phyloP scores from a whole-genome alignment of 345 rosid genomes.

The Citrus cavaleriei region DNA sequence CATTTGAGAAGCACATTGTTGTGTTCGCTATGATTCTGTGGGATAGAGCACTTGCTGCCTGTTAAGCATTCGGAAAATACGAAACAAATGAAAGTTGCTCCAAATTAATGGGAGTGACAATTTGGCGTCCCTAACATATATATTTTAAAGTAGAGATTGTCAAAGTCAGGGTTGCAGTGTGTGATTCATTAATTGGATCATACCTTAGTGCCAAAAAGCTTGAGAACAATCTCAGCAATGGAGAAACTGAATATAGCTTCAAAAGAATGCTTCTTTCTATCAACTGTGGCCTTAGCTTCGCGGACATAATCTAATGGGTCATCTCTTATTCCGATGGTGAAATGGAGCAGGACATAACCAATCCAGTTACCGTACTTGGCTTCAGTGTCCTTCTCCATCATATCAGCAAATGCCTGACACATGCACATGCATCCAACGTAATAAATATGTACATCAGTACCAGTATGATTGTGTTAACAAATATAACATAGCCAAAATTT shows the following conservation, averaged over 20 bases:
- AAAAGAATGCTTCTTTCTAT: conserved; percentile 8
- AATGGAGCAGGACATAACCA: background rate
- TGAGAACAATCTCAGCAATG: conserved; percentile 20
- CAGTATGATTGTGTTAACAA: background rate
- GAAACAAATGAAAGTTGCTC: no score
- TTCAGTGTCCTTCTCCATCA: conserved; percentile 24
- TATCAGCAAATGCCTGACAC: conserved; percentile 21
- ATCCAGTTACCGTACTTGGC: conserved; percentile 7
- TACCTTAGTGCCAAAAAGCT: conserved; percentile 23
- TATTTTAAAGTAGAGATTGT: background rate
- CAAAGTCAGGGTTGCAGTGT: background rate
- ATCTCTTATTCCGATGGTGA: background rate
- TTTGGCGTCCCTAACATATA: no score
- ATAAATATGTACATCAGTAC: no score
- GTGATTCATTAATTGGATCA: background rate
- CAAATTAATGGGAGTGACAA: no score
- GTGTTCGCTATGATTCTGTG: conserved; percentile 23
- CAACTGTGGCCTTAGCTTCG: background rate
- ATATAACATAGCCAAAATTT: no score
- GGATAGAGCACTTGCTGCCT: conserved; percentile 24
- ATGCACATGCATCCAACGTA: background rate
- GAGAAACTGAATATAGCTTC: conserved; percentile 4
- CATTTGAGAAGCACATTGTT: conserved; percentile 33
- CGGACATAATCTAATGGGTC: conserved; percentile 6
- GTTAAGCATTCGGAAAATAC: background rate